These are phyloP conservation scores for Russula olivacea DNA, from an alignment of 768 basidiomycete species.

Conservation along the genomic window DNA sequence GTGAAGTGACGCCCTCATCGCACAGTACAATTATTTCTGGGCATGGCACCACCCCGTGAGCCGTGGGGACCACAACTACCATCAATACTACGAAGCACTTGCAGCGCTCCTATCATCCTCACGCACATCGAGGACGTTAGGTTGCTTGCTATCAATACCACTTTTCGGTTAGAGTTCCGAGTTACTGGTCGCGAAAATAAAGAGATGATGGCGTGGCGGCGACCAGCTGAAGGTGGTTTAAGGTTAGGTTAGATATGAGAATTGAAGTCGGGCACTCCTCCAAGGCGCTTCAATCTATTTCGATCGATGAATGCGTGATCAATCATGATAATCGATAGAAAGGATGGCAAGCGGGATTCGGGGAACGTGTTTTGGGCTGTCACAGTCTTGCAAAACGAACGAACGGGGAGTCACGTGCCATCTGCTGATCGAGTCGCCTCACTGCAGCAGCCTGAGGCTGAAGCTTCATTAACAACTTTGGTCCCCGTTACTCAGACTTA, in stretches of 20 bases:
- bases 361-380: too few relatives aligned
- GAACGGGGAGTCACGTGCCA: too few relatives aligned
- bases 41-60: neutral
- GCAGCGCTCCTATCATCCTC: neutral
- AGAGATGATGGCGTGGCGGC: neutral
- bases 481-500: too few relatives aligned
- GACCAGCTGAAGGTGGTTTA: neutral
- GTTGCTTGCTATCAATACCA: conserved; percentile 2
- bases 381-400: too few relatives aligned
- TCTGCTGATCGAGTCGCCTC: too few relatives aligned
- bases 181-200: neutral
- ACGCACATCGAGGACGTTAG: neutral
- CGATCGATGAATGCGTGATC: neutral
- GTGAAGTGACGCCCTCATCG: neutral
- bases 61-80: neutral
- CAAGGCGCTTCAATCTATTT: neutral
- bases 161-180: neutral
- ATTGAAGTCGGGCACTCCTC: neutral
- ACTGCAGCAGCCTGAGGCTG: too few relatives aligned
- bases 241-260: neutral
- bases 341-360: too few relatives aligned
- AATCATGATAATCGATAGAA: neutral
- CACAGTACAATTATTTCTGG: neutral
- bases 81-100: neutral
- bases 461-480: too few relatives aligned